Base-by-base conservation (phyloP, 2,329 filamentous ascomycete species). In the Colletotrichum camelliae region DNA sequence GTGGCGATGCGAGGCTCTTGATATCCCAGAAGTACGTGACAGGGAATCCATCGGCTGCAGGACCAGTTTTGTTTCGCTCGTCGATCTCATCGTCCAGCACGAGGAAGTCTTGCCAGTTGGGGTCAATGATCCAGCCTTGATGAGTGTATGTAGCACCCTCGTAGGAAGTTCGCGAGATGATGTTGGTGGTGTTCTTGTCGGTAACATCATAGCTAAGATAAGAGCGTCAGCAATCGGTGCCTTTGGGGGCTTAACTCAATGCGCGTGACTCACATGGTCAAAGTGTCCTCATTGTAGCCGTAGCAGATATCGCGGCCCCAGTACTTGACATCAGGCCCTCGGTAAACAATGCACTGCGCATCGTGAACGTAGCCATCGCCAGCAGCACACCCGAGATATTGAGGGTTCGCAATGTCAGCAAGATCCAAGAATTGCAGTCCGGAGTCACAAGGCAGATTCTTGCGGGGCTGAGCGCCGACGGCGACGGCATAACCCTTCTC, bases 311-410 rank as follows among this genome's bases (percentile, higher is more conserved):
- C 88, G 2, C 82, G 84, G 13, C 87, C 88, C 6, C 82, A 81
- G 80, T 88, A 91, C 31, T 84, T 78, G 16, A 81, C 81, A 71
- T 91, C 87, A 0, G 89, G 89, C 0, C 90, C 89, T 8, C 84
- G 86, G 78, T 91, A 91, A 21, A 88, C 86, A n/a, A 91, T 81
- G 74, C 90, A 91, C 79, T 92, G 90, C 0, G 90, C 90, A 76
- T 92, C 90, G 77, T 92, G 91, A 1, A 92, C 90, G 66, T 92
- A 92, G 1, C 90, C 90, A 72, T 92, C 90, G 1, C 85, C 81
- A 12, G 85, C 84, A 7, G 88, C 88, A 75, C 90, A 91, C 9
- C 91, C 91, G 5, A 89, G 86, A 24, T 84, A 87, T n/a, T 83
- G 86, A 0, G 90, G 90, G 33, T 90, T 89, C 1, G 86, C 80